Percentiles rank a stretch among this genome's conserved stretches.
phyloP scores from a whole-genome alignment of 2,329 filamentous ascomycete species.

The Neonectria neomacrospora region DNA sequence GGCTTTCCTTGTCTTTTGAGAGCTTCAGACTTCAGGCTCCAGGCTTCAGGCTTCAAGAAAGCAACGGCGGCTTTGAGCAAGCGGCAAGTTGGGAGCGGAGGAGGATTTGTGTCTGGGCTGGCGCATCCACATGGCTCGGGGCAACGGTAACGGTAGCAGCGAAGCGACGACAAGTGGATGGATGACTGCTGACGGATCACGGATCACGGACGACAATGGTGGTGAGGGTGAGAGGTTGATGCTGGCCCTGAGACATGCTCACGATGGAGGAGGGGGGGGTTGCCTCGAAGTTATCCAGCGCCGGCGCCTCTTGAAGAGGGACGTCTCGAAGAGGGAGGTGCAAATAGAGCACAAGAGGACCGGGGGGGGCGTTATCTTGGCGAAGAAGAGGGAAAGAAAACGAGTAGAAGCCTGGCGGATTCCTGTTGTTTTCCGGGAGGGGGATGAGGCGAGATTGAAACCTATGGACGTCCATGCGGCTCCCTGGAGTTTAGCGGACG shows the following conservation, averaged over 20 bases:
- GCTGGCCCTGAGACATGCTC: background rate
- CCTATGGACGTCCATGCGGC: background rate
- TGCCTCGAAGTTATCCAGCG: conserved; percentile 7
- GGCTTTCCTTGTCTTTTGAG: conserved; percentile 2
- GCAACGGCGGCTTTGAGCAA: background rate
- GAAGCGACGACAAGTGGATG: conserved; percentile 5
- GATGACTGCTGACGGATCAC: background rate
- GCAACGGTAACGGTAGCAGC: conserved; percentile 9
- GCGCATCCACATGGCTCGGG: conserved; percentile 22
- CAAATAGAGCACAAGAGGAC: conserved; percentile 5
- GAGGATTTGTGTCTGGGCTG: conserved; percentile 6
- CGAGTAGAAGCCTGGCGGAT: conserved; percentile 2
- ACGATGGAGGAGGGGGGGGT: conserved; percentile 2
- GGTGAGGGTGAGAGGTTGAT: background rate
- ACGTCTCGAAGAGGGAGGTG: background rate
- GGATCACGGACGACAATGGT: conserved; percentile 4
- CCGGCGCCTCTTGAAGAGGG: conserved; percentile 7
- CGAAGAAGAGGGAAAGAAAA: conserved; percentile 1
- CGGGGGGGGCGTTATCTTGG: background rate
- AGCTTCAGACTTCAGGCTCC: background rate
- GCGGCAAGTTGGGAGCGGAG: background rate
- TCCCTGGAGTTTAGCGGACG: background rate
- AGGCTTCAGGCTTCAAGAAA: background rate
- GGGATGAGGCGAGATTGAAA: conserved; percentile 5
- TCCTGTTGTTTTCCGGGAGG: conserved; percentile 18